Base-by-base conservation (phyloP, 768 basidiomycete species). In the Collybia nuda region DNA sequence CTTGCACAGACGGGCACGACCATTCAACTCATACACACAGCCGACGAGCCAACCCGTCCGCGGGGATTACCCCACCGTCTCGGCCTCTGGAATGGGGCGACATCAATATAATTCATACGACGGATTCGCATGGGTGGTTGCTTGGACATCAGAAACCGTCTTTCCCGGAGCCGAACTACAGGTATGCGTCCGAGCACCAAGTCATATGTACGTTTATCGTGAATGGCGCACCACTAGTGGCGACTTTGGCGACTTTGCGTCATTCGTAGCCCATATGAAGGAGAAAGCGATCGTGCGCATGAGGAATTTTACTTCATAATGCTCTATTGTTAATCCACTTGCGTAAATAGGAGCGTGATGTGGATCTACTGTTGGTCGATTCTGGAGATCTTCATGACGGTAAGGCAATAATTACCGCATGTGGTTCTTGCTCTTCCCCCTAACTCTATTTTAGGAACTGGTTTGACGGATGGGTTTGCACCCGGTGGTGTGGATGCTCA, bases 211-310 rank as follows among this genome's bases (percentile, higher is more conserved):
- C 49, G 9, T 22, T 3, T 12, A 23, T 50, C 6, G 22, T 21
- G 29, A 6, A 40, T 36, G 21, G 36, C 5, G 45, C n/a, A n/a
- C 42, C 12, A 12, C 4, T 17, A 61, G 78, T 51, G 84, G 81
- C 12, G 82, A 85, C 59, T 75, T 85, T 22, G 93, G 91, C n/a
- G 90, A 92, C 56, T 88, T 94, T 62, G 77, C 86, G 35, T 90
- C 88, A n/a, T 97, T 95, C 56, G 86, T 91, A 12, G 58, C 79
- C 2, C 89, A 90, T 52, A 87, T 95, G 86, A 90, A 93, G 69
- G 60, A 78, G 29, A 73, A 86, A 38, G 92, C 93, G 3, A 46
- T 76, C 41, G 85, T 84, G 52, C 32, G 32, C 5, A 32, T 32
- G 3, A 32, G 40, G 50, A 35, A 18, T 32, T n/a, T 40, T 43